A percentile compares a stretch with the other conserved stretches of the same genome.
These are phyloP conservation scores for Trichopus zeylanicus DNA, from an alignment of 116 monocot genomes.

Conservation along the genomic window DNA sequence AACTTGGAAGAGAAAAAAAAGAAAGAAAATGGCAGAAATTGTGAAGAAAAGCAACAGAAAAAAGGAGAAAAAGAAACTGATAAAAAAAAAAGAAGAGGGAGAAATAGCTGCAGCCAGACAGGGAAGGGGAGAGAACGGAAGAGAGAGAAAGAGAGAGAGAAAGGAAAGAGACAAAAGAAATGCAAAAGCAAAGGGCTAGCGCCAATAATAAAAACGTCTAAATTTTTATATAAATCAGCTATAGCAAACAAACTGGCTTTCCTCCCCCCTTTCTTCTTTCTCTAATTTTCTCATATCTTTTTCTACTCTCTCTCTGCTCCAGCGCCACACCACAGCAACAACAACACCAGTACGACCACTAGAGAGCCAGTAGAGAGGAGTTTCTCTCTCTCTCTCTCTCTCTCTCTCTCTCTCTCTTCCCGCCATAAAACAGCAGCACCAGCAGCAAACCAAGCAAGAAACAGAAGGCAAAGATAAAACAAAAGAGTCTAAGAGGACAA, in stretches of 20 bases:
- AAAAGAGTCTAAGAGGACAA: not conserved
- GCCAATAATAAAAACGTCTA: not conserved
- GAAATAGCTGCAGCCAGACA: not conserved
- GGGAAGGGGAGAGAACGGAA: no score
- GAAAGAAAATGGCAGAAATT: not conserved
- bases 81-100: not conserved
- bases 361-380: not conserved
- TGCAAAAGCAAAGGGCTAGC: not conserved
- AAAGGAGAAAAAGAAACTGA: not conserved
- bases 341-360: not conserved
- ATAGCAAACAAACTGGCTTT: conserved; percentile 1
- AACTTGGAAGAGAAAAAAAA: no score
- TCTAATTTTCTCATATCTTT: not conserved
- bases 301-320: not conserved
- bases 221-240: not conserved
- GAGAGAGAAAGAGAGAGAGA: not conserved
- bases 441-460: no score
- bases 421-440: no score
- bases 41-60: not conserved
- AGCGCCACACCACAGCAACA: not conserved
- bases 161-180: conserved; percentile 2
- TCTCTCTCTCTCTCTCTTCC: conserved; percentile 1
- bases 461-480: not conserved
- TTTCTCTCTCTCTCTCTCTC: conserved; percentile 1
- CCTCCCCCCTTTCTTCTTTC: not conserved